phyloP scores from a whole-genome alignment of 2,329 filamentous ascomycete species.

The Aplosporella prunicola region DNA sequence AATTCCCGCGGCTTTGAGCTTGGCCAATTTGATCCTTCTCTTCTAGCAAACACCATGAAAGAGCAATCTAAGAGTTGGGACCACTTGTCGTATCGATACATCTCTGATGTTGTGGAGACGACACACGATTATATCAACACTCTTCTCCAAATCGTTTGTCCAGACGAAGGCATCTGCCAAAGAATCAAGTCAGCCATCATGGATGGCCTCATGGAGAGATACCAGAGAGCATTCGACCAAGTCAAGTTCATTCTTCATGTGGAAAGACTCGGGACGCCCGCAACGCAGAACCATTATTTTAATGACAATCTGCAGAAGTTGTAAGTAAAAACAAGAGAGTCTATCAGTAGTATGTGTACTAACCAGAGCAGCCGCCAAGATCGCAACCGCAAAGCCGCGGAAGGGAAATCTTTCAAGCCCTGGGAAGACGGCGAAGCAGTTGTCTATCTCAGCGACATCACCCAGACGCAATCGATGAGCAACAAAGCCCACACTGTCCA shows the following conservation, averaged over 20 bases:
- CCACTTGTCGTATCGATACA: slow-evolving; percentile 38
- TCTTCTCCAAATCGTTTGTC: slow-evolving; percentile 36
- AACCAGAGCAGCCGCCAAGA: background rate
- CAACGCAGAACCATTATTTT: slow-evolving; percentile 48
- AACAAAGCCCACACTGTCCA: slow-evolving; percentile 34
- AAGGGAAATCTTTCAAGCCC: background rate
- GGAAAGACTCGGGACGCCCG: slow-evolving; percentile 38
- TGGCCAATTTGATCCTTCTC: slow-evolving; percentile 36
- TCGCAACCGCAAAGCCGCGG: background rate
- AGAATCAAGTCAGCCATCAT: slow-evolving; percentile 37
- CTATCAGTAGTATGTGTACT: no score
- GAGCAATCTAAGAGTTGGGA: slow-evolving; percentile 49
- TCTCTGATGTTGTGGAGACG: slow-evolving; percentile 41
- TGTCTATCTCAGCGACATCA: background rate
- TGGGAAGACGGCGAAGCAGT: background rate
- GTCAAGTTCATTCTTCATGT: slow-evolving; percentile 43
- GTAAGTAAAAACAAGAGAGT: no score
- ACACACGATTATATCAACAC: slow-evolving; percentile 45
- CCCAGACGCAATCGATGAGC: slow-evolving; percentile 13
- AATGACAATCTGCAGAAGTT: slow-evolving; percentile 35
- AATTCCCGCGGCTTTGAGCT: slow-evolving; percentile 45
- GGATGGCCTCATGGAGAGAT: slow-evolving; percentile 37
- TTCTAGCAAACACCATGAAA: slow-evolving; percentile 41
- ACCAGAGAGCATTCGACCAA: slow-evolving; percentile 41
- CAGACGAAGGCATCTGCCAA: slow-evolving; percentile 33